Evolutionary conservation across 257 asterid species (phyloP).

Genomic region (Parsonsia alboflavescens): DNA sequence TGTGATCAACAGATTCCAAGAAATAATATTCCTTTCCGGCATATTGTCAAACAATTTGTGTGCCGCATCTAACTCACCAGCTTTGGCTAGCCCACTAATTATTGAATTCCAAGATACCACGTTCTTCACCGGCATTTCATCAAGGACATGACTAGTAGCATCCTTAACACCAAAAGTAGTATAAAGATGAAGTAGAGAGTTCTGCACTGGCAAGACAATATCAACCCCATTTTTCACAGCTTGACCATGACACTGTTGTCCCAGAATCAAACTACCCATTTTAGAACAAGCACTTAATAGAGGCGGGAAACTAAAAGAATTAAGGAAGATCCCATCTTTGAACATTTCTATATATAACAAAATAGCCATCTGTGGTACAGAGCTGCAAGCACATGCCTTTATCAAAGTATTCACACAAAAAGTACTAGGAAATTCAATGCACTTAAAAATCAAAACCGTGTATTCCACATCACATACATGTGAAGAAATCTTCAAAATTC

Average conservation of each 20-base stretch:
- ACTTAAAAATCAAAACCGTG: constrained; percentile 42
- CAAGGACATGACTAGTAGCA: constrained; percentile 36
- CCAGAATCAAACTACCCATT: constrained; percentile 38
- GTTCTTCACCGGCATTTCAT: constrained; percentile 46
- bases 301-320: constrained; percentile 59
- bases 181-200: constrained; percentile 58
- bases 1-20: constrained; percentile 58
- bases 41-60: constrained; percentile 55
- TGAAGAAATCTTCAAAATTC: constrained; percentile 44
- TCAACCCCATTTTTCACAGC: constrained; percentile 59
- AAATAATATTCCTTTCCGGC: constrained; percentile 46
- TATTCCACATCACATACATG: constrained; percentile 29
- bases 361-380: constrained; percentile 35
- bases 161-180: constrained; percentile 40
- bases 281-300: constrained; percentile 60
- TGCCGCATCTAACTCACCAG: constrained; percentile 48
- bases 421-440: constrained; percentile 44
- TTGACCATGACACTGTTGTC: constrained; percentile 65
- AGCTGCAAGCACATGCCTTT: constrained; percentile 43
- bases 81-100: constrained; percentile 39
- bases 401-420: constrained; percentile 64
- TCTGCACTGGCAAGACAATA: constrained; percentile 48
- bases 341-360: constrained; percentile 50
- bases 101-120: constrained; percentile 60
- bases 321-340: constrained; percentile 47